A percentile compares a stretch with the other conserved stretches of the same genome.
phyloP scores from a whole-genome alignment of 352 stramenopile genomes.

The Blastocystis sp. region DNA sequence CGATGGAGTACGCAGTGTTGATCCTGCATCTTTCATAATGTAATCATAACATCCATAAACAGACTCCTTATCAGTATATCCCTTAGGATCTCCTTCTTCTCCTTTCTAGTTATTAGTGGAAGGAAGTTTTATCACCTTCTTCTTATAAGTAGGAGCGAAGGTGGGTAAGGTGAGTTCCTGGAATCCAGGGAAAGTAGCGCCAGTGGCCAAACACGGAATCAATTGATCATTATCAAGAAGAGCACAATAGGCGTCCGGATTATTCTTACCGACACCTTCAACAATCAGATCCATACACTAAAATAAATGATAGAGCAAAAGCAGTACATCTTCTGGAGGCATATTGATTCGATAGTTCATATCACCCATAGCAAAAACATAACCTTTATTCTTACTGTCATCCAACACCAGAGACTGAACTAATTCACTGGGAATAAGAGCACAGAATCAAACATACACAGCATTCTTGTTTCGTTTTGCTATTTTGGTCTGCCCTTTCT shows the following conservation, averaged over 20 bases:
- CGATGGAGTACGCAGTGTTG: slow-evolving; percentile 44
- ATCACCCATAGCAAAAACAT: slow-evolving; percentile 60
- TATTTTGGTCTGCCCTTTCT: slow-evolving; percentile 45
- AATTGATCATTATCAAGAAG: slow-evolving; percentile 57
- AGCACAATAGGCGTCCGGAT: neutral
- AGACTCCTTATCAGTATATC: neutral
- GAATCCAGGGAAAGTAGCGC: slow-evolving; percentile 61
- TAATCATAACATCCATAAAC: slow-evolving; percentile 48
- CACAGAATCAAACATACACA: neutral
- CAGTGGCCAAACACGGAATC: slow-evolving; percentile 39
- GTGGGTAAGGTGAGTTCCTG: slow-evolving; percentile 47
- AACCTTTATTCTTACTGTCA: slow-evolving; percentile 10
- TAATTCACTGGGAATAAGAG: neutral
- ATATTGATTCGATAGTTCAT: slow-evolving; percentile 66
- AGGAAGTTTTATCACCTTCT: neutral
- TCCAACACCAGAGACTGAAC: slow-evolving; percentile 53
- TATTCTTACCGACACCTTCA: neutral
- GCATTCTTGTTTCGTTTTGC: slow-evolving; percentile 65
- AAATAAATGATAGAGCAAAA: neutral
- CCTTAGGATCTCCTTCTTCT: slow-evolving; percentile 41
- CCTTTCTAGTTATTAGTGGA: neutral
- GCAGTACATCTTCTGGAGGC: neutral
- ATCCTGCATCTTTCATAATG: slow-evolving; percentile 41
- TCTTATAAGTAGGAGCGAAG: slow-evolving; percentile 65
- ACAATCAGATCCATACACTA: slow-evolving; percentile 64